Percentiles rank a stretch among this genome's conserved stretches.
These are phyloP conservation scores for Scheffersomyces lignosus DNA, from an alignment of 805 yeast species.

Conservation along the genomic window DNA sequence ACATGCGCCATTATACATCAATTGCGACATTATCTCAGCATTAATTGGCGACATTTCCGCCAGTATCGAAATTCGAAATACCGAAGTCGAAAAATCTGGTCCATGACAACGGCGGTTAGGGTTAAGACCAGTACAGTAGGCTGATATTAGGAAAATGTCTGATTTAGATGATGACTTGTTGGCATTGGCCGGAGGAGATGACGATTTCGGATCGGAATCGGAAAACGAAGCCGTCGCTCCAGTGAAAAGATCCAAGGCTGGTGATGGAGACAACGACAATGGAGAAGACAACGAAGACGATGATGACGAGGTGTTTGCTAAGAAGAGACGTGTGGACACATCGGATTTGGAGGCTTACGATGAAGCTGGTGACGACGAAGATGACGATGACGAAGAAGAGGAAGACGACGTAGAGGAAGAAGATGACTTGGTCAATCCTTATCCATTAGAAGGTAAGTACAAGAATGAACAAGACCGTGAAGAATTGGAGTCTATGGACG, in stretches of 20 bases:
- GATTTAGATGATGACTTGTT: constrained; percentile 92
- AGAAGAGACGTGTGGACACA: constrained; percentile 20
- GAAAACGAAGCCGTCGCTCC: constrained; percentile 24
- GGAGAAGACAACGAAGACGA: constrained; percentile 29
- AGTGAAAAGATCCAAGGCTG: constrained; percentile 24
- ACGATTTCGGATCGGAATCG: constrained; percentile 53
- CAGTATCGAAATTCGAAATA: no score
- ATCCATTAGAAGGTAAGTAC: constrained; percentile 91
- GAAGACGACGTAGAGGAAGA: constrained; percentile 34
- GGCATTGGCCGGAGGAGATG: constrained; percentile 66
- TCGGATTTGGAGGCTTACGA: constrained; percentile 17
- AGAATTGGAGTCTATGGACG: constrained; percentile 71
- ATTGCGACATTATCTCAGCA: no score
- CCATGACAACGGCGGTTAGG: no score
- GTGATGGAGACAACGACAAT: constrained; percentile 32
- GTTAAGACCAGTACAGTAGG: no score
- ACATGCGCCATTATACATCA: no score
- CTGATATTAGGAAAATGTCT: no score
- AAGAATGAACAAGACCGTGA: constrained; percentile 78
- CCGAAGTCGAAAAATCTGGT: no score
- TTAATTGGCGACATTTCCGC: no score
- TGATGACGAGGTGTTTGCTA: constrained; percentile 27
- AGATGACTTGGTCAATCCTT: constrained; percentile 60
- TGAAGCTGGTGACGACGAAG: constrained; percentile 17
- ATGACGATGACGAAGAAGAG: constrained; percentile 28